Base-by-base conservation (phyloP, 192 early-diverging fungal species). In the Umbelopsis vinacea region DNA sequence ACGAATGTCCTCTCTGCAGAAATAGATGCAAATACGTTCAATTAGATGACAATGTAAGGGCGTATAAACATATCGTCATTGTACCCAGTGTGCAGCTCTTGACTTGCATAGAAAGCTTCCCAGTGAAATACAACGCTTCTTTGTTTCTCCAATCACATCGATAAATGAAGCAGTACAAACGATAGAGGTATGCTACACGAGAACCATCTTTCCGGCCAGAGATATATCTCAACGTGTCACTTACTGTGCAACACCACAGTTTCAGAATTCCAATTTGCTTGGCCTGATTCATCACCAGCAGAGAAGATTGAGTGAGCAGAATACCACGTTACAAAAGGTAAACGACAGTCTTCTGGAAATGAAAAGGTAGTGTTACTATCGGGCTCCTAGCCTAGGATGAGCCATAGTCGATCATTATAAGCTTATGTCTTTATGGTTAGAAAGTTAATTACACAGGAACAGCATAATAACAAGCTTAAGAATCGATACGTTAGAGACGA, bases 1-100 rank as follows among this genome's bases (percentile, higher is more conserved):
- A 35, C 8, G 46, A 54, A 1, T 76, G 75, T 15, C 22, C 52
- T 26, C 2, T 76, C 9, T 76, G 75, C 67, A 66, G 57, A 54
- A 71, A 26, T 14, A 33, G 14, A 8, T 76, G 75, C 68, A 19
- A 53, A 17, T 67, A 40, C 43, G 23, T 38, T 23, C n/a, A 38
- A 12, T 53, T 76, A 35, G 69, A 53, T 46, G 63, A 66, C 6
- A 29, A 76, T 33, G 74, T 76, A 0, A 37, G 53, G 19, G 40
- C 7, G 46, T 10, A 17, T 17, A 53, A 4, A 19, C 19, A 52
- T 33, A 15, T 24, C 46, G 43, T 17, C 12, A 23, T 11, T 21
- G 9, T 7, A 26, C 47, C 29, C 43, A 63, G 47, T 45, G 22
- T 24, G 22, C 7, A 35, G 19, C 46, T 33, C 14, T 52, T 67